Evolutionary conservation across 164 flowering plant species (phyloP).

Genomic region (Stephania cephalantha): DNA sequence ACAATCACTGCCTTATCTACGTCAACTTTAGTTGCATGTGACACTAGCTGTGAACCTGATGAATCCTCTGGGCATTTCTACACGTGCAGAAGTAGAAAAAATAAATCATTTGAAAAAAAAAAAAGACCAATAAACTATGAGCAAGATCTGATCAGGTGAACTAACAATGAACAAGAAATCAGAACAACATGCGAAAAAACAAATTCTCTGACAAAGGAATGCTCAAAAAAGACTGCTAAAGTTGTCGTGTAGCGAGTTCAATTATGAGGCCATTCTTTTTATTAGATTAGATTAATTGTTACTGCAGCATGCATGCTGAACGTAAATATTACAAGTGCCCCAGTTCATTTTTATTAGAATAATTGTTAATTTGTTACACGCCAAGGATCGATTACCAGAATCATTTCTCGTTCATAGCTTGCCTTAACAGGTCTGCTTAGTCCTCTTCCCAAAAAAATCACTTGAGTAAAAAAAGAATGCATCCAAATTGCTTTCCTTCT

Average conservation of each 20-base stretch:
- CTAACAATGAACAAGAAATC: neutral
- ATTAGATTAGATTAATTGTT: neutral
- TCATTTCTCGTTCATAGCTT: no score
- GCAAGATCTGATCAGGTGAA: neutral
- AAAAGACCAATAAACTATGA: neutral
- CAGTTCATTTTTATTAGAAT: no score
- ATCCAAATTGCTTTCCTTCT: no score
- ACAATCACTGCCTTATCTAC: conserved; percentile 16
- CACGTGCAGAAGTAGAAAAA: conserved; percentile 9
- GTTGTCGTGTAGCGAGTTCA: neutral
- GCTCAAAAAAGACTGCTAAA: neutral
- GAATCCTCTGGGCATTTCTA: conserved; percentile 35
- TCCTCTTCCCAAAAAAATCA: no score
- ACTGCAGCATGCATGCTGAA: neutral
- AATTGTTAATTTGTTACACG: no score
- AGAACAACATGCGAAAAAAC: neutral
- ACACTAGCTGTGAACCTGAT: conserved; percentile 16
- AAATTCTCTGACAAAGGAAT: neutral
- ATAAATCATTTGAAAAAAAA: neutral
- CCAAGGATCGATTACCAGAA: no score
- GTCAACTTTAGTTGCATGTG: conserved; percentile 21
- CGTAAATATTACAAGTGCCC: neutral
- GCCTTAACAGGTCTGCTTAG: no score
- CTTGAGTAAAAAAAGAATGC: no score
- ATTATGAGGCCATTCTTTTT: neutral